phyloP scores from a whole-genome alignment of 352 stramenopile species.

The Pythium coloratum region DNA sequence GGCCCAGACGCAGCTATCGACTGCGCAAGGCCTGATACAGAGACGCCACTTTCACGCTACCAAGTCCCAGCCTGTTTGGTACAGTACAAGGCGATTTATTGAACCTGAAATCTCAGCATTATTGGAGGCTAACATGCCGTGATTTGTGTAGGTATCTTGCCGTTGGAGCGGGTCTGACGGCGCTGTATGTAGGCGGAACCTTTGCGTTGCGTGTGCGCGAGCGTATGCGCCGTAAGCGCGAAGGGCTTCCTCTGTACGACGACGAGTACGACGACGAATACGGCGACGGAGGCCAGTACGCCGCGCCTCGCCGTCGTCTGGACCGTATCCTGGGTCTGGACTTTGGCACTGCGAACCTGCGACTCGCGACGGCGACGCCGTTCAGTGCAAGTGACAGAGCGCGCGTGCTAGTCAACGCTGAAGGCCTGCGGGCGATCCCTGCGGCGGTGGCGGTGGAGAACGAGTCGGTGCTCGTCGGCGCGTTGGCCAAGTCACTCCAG shows the following conservation, averaged over 20 bases:
- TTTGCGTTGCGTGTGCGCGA: constrained; percentile 65
- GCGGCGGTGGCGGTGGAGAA: constrained; percentile 66
- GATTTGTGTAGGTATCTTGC: constrained; percentile 25
- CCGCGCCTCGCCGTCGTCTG: constrained; percentile 7
- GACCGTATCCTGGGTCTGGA: constrained; percentile 58
- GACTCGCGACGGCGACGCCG: constrained; percentile 43
- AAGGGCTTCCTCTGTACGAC: constrained; percentile 46
- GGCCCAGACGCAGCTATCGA: constrained; percentile 1
- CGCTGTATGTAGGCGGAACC: constrained; percentile 52
- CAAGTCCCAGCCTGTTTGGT: constrained; percentile 51
- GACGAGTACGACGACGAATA: constrained; percentile 30
- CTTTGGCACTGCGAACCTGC: constrained; percentile 51
- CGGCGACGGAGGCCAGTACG: not conserved
- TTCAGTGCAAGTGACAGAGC: constrained; percentile 17
- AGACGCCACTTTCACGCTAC: constrained; percentile 55
- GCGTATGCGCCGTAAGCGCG: constrained; percentile 43
- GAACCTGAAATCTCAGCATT: not conserved
- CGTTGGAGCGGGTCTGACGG: constrained; percentile 41
- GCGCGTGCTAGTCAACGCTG: constrained; percentile 57
- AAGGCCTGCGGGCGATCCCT: constrained; percentile 52
- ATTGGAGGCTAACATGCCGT: not conserved
- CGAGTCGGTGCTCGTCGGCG: constrained; percentile 47
- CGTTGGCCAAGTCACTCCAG: constrained; percentile 46
- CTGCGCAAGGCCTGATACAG: constrained; percentile 1
- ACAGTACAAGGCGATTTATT: not conserved